phyloP scores from a whole-genome alignment of 495 filamentous ascomycete species.

The Margaritispora aquatica region DNA sequence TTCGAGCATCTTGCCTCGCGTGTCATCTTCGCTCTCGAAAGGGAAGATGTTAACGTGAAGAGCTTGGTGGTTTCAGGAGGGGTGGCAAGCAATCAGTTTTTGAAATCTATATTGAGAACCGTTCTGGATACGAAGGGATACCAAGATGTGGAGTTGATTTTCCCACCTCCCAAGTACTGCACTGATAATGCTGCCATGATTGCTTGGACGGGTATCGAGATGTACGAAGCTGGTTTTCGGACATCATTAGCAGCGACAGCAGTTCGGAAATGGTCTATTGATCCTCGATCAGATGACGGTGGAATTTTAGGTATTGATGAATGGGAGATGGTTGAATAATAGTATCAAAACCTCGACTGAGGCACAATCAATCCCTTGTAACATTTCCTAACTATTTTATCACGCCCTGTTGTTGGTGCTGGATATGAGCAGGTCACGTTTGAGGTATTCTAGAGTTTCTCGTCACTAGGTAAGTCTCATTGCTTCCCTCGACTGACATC shows the following conservation, averaged over 20 bases:
- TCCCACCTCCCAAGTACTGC: conserved; percentile 70
- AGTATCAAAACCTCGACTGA: too few species aligned
- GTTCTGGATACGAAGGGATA: conserved; percentile 61
- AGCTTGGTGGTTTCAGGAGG: conserved; percentile 83
- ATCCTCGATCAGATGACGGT: conserved; percentile 47
- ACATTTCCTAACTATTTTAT: too few species aligned
- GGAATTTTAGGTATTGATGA: conserved; percentile 41
- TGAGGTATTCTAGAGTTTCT: too few species aligned
- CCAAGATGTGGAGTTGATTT: conserved; percentile 52
- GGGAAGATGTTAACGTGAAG: conserved; percentile 29
- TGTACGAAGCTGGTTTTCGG: conserved; percentile 74
- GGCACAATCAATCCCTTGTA: too few species aligned
- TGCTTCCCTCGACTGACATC: too few species aligned
- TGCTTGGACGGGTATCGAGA: conserved; percentile 88
- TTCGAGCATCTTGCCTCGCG: conserved; percentile 84
- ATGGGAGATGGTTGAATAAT: conserved; percentile 20
- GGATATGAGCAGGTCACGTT: too few species aligned
- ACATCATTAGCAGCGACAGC: conserved; percentile 53
- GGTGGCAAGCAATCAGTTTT: conserved; percentile 76
- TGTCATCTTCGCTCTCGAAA: conserved; percentile 56
- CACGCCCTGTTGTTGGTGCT: too few species aligned
- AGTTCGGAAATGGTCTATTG: conserved; percentile 73
- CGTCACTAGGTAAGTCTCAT: too few species aligned
- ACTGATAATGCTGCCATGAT: conserved; percentile 99
- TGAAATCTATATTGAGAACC: conserved; percentile 58